Evolutionary conservation across 495 filamentous ascomycete species (phyloP).

Genomic region (Trichocladium antarcticum): DNA sequence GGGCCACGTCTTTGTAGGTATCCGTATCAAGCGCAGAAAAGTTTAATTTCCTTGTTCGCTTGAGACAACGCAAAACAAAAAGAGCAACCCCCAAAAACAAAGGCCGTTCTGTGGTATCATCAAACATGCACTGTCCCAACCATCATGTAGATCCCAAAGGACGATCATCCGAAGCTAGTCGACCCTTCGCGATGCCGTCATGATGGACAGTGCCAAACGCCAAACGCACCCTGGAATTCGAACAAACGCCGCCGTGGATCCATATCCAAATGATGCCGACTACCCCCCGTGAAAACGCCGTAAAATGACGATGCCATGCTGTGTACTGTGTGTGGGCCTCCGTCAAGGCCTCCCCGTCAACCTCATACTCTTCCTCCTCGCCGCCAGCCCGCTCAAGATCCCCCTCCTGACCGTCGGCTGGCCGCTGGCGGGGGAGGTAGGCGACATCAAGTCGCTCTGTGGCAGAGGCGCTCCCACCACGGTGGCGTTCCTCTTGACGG

Average conservation of each 20-base stretch:
- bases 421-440: constrained; percentile 15
- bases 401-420: constrained; percentile 23
- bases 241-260: neutral
- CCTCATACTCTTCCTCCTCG: constrained; percentile 33
- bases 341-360: constrained; percentile 20
- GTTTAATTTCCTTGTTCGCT: too few relatives aligned
- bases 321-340: too few relatives aligned
- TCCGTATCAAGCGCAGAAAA: too few relatives aligned
- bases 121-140: neutral
- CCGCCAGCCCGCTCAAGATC: constrained; percentile 32
- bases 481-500: constrained; percentile 28
- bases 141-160: neutral
- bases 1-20: too few relatives aligned
- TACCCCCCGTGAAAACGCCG: neutral
- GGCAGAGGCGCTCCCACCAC: constrained; percentile 16
- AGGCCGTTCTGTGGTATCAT: constrained; percentile 1
- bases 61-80: neutral
- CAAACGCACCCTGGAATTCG: neutral
- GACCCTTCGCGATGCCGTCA: neutral
- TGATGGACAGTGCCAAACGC: neutral
- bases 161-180: too few relatives aligned
- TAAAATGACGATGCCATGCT: neutral
- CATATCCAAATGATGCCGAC: neutral
- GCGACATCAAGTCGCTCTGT: constrained; percentile 16
- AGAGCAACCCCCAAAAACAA: too few relatives aligned